Conservation (phyloP, 2,329 filamentous ascomycete species). For the Pleurostoma richardsiae region DNA sequence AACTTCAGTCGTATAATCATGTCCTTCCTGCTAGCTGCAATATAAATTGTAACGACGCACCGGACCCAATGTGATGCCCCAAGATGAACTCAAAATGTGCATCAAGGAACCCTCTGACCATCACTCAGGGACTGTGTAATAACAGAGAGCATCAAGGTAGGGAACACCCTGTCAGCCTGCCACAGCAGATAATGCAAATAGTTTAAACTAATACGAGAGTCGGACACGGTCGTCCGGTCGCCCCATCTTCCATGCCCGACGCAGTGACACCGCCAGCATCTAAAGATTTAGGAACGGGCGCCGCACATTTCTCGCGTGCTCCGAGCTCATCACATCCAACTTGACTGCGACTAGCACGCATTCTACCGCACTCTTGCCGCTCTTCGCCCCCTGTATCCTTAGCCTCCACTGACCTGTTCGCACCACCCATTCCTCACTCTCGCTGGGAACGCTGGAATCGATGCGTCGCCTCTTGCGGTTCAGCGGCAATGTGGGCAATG, state of each 20-base stretch:
- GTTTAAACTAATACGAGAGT: too few species aligned
- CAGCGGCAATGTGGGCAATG: constrained; percentile 21
- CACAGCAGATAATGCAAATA: too few species aligned
- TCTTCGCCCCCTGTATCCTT: constrained; percentile 49
- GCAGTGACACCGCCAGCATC: too few species aligned
- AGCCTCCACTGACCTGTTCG: constrained; percentile 68
- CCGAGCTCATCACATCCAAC: constrained; percentile 64
- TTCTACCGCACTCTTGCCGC: constrained; percentile 54
- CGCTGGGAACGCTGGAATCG: constrained; percentile 19
- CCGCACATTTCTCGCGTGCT: constrained; percentile 60
- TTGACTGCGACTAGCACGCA: constrained; percentile 72
- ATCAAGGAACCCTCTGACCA: too few species aligned
- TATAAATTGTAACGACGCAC: too few species aligned
- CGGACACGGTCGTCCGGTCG: too few species aligned
- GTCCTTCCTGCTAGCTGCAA: neutral
- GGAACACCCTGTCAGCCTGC: too few species aligned
- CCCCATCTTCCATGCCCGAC: too few species aligned
- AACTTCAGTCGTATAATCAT: constrained; percentile 1
- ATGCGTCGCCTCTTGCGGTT: constrained; percentile 41
- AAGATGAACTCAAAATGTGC: too few species aligned
- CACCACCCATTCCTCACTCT: constrained; percentile 53
- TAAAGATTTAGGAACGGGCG: constrained; percentile 54
- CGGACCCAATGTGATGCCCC: too few species aligned
- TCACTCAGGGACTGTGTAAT: too few species aligned
- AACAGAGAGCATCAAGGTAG: too few species aligned